A percentile compares a stretch with the other conserved stretches of the same genome.
phyloP scores from a whole-genome alignment of 352 stramenopile genomes.

The Phytophthora melonis region DNA sequence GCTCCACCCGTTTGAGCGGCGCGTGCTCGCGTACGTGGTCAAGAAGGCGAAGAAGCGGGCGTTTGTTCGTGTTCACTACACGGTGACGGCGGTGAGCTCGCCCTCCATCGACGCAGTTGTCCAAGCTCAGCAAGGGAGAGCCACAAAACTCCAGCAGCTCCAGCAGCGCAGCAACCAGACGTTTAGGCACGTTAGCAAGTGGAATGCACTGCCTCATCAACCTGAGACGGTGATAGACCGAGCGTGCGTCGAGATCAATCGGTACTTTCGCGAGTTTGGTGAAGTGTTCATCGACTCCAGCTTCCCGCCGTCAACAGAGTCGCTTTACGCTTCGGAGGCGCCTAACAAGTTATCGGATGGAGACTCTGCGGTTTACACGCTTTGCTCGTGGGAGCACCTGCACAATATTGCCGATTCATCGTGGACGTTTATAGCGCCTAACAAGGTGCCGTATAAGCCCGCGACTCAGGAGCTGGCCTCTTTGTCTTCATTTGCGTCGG shows the following conservation, averaged over 20 bases:
- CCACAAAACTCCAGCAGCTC: constrained; percentile 8
- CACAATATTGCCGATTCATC: constrained; percentile 32
- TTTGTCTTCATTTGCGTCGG: constrained; percentile 27
- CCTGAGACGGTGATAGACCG: constrained; percentile 5
- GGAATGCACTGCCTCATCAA: constrained; percentile 11
- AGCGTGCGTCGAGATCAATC: constrained; percentile 51
- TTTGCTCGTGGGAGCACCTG: constrained; percentile 45
- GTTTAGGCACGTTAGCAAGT: constrained; percentile 33
- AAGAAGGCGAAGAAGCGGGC: constrained; percentile 39
- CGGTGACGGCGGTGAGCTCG: constrained; percentile 14
- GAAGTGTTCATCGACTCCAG: constrained; percentile 51
- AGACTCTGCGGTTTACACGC: constrained; percentile 25
- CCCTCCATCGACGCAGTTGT: constrained; percentile 20
- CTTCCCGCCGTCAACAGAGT: constrained; percentile 34
- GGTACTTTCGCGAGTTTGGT: constrained; percentile 35
- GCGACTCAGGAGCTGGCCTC: not conserved
- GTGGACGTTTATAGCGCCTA: constrained; percentile 35
- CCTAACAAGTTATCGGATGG: constrained; percentile 20
- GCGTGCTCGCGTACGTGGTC: constrained; percentile 40
- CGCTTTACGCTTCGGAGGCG: constrained; percentile 16
- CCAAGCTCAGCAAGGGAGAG: constrained; percentile 10
- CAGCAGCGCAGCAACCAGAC: constrained; percentile 17
- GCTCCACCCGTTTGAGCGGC: constrained; percentile 50
- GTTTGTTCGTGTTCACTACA: constrained; percentile 60
- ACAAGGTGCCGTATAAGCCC: not conserved